Evolutionary conservation across 1,284 basidiomycete species (phyloP), one percentile per base, ranked within the genome.

Genomic region (Trichosporon inkin): DNA sequence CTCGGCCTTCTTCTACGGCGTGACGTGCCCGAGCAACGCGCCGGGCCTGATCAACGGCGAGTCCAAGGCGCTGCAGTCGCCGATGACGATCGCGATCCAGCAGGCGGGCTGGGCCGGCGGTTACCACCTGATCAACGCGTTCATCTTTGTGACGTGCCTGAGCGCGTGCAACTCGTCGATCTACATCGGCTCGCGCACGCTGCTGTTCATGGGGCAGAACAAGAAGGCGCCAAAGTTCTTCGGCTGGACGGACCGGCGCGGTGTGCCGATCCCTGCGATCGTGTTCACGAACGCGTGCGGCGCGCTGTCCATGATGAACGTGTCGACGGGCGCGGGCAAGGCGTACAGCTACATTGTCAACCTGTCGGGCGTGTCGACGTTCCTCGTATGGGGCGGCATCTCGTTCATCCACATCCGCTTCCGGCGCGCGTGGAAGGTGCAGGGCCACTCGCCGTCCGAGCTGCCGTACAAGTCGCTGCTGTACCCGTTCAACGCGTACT

Each of bases 51-150:
- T 83, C 62, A 82, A 65, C 57, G 70, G 84, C 19, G 86, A 83
- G 37, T 35, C 54, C 24, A 39, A 49, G 17, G 89, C 89, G 49
- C 84, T 85, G 10, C 84, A 84, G 11, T 89, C 87, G n/a, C 90
- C 90, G 1, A 92, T 91, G 76, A 89, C 92, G 61, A 89, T 92
- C 66, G 89, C 75, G 47, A 76, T 76, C 65, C 71, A 84, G 68
- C 82, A 80, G 41, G 87, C 89, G 1, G 86, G 88, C 35, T 92
- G 92, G 78, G 84, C 84, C 65, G 82, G 80, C 10, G 78, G 92
- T 2, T 89, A 89, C 3, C 84, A 83, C 55, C 84, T 81, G 62
- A 78, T 83, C 71, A 82, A 83, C 71, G 91, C 92, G 7, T 86
- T 85, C 71, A 82, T 95, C 32, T 60, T 72, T 32, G 41, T 91